Conservation (phyloP, 164 flowering plant genomes). For the Tinospora cordifolia region DNA sequence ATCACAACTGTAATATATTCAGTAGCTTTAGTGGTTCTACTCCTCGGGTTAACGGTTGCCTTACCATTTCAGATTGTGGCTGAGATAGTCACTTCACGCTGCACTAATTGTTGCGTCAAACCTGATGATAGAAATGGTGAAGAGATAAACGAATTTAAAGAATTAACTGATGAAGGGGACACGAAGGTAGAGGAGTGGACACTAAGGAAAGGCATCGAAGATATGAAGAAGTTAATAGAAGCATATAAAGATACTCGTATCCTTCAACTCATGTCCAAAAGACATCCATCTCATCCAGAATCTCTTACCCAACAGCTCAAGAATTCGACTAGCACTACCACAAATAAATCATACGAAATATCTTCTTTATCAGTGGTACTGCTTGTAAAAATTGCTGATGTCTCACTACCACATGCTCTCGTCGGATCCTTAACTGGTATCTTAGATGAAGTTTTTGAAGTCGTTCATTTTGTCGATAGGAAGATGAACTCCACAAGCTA, state of each 20-base stretch:
- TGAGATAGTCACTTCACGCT: background rate
- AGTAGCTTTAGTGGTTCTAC: background rate
- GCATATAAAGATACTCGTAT: background rate
- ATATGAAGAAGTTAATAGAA: conserved; percentile 4
- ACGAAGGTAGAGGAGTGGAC: background rate
- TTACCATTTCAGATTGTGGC: background rate
- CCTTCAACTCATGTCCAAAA: background rate
- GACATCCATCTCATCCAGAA: background rate
- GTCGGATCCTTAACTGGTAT: background rate
- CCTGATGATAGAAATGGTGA: background rate
- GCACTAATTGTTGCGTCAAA: background rate
- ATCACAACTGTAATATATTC: background rate
- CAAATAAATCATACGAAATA: background rate
- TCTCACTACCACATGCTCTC: background rate
- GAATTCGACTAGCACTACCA: background rate
- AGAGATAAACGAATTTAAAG: background rate
- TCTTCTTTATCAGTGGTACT: background rate
- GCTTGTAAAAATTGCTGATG: conserved; percentile 1
- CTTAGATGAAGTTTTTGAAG: background rate
- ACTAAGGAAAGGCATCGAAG: background rate
- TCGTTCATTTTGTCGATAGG: background rate
- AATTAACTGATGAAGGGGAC: background rate
- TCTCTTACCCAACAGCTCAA: background rate
- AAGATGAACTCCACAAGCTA: background rate
- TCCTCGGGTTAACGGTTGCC: background rate